Percentiles rank a stretch among this genome's conserved stretches.
phyloP scores from a whole-genome alignment of 257 asterid species.

The Solanum etuberosum region DNA sequence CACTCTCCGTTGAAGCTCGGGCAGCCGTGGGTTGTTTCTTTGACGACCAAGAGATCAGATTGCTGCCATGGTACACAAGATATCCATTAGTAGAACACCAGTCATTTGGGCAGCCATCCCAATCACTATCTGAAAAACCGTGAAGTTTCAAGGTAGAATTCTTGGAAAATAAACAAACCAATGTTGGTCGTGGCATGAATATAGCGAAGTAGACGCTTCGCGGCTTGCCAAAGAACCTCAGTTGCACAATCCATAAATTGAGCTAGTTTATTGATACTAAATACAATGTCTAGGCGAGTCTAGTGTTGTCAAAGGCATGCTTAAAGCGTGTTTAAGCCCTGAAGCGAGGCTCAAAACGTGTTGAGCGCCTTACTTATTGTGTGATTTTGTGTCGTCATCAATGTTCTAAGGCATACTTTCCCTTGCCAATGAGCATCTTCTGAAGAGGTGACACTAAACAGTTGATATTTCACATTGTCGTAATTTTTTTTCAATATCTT shows the following conservation, averaged over 20 bases:
- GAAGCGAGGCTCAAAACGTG: neutral
- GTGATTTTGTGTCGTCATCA: neutral
- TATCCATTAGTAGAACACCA: neutral
- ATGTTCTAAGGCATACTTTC: neutral
- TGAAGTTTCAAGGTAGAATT: neutral
- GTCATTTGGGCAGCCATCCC: neutral
- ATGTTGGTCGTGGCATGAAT: neutral
- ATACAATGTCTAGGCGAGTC: neutral
- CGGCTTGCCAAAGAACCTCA: neutral
- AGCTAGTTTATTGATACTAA: neutral
- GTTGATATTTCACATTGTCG: neutral
- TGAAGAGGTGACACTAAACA: neutral
- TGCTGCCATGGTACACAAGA: neutral
- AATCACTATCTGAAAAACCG: neutral
- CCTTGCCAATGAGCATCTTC: neutral
- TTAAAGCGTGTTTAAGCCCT: neutral
- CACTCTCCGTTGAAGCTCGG: neutral
- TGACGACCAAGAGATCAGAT: neutral
- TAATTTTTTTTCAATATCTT: neutral
- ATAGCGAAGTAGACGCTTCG: neutral
- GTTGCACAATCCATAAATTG: neutral
- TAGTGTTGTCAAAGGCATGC: neutral
- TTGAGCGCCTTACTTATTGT: neutral
- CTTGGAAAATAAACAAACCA: neutral
- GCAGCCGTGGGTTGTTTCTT: neutral